A percentile compares a stretch with the other conserved stretches of the same genome.
These are phyloP conservation scores for Ceratobasidium sp. DNA, from an alignment of 1,284 basidiomycete species.

Conservation along the genomic window DNA sequence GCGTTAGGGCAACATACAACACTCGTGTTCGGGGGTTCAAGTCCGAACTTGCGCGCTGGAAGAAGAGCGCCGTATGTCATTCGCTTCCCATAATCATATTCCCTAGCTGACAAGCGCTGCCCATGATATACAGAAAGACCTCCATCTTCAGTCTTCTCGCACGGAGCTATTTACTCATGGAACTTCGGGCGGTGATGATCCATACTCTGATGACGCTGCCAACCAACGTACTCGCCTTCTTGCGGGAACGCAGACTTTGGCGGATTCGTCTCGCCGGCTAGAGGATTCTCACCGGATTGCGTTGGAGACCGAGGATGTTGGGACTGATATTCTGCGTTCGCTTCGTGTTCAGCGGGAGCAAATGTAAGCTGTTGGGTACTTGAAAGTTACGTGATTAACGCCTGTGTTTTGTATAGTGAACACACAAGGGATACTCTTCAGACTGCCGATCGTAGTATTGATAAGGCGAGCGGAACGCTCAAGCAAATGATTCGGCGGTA, in stretches of 20 bases:
- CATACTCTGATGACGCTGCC: constrained; percentile 65
- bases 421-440: constrained; percentile 89
- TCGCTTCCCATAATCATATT: constrained; percentile 11
- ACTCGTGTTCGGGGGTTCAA: constrained; percentile 80
- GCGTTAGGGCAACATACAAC: constrained; percentile 80
- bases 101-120: constrained; percentile 13
- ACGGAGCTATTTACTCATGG: constrained; percentile 59
- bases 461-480: constrained; percentile 68
- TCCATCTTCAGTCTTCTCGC: constrained; percentile 58
- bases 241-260: constrained; percentile 77
- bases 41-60: constrained; percentile 77
- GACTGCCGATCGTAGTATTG: constrained; percentile 68
- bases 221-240: constrained; percentile 84
- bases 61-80: constrained; percentile 72
- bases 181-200: constrained; percentile 78
- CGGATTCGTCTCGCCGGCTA: constrained; percentile 83
- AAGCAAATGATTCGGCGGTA: constrained; percentile 73
- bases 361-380: constrained; percentile 63
- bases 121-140: constrained; percentile 57
- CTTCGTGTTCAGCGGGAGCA: constrained; percentile 92
- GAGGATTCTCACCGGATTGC: constrained; percentile 94
- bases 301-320: constrained; percentile 95
- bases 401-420: constrained; percentile 60
- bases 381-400: background rate
- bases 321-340: constrained; percentile 90